Evolutionary conservation across 768 basidiomycete genomes (phyloP), one percentile per base, ranked within the genome.

Genomic region (Hydnum rufescens): DNA sequence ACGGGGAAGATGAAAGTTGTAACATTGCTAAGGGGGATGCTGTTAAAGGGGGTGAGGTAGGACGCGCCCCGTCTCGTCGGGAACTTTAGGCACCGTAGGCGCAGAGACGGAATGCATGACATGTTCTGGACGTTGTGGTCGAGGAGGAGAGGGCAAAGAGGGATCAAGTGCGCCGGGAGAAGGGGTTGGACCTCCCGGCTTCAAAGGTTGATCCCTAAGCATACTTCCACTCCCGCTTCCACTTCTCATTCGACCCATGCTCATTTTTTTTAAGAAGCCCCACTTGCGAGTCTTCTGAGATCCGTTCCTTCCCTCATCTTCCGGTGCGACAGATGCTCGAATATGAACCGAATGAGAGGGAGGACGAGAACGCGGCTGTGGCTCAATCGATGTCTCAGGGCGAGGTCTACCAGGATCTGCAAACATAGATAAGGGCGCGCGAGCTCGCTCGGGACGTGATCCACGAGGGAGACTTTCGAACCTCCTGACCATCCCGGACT

Each of bases 191-290:
- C n/a, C n/a, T n/a, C n/a, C n/a, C n/a, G n/a, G n/a, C n/a, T n/a
- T n/a, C n/a, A n/a, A n/a, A n/a, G n/a, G n/a, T n/a, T n/a, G n/a
- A n/a, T 39, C 36, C 36, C 22, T 39, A 13, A 22, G 36, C 13
- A 22, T 28, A 47, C 44, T 47, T 23, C 30, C 42, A 23, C 53
- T 46, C 59, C 77, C 26, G 25, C 44, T 47, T 23, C 30, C 42
- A 23, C 53, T 46, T 59, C 77, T 77, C 69, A 93, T 81, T 64
- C 83, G 87, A 13, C 88, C 82, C 87, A 92, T 93, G 4, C 89
- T 93, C 89, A 96, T 95, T 68, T 96, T 96, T 69, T 90, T 50
- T 54, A 96, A 69, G 68, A 96, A 93, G 3, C 90, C 89, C 90
- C 92, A 93, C 53, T 85, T 79, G 51, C 79, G 78, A 34, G 68